These are phyloP conservation scores for Plantago rigida DNA, from an alignment of 305 asterid genomes.

Conservation along the genomic window DNA sequence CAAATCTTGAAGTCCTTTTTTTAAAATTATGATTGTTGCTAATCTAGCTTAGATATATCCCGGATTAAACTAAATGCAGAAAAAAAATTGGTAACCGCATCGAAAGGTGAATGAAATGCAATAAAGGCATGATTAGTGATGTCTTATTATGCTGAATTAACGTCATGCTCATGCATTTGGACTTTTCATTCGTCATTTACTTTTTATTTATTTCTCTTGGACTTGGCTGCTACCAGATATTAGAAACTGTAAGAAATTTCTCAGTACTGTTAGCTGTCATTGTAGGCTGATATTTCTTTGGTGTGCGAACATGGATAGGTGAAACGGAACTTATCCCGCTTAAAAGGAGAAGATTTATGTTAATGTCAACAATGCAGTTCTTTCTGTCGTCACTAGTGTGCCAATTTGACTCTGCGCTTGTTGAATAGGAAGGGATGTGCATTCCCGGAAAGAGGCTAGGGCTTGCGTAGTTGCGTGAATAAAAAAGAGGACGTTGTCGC, in stretches of 20 bases:
- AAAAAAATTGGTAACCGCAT: not conserved
- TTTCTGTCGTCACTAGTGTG: too few relatives aligned
- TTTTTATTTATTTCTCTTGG: not conserved
- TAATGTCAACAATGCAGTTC: not conserved
- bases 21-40: too few relatives aligned
- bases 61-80: not conserved
- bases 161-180: conserved; percentile 11
- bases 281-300: not conserved
- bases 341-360: not conserved
- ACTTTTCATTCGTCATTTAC: not conserved
- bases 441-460: not conserved
- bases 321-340: not conserved
- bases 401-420: too few relatives aligned
- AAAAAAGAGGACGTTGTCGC: conserved; percentile 22
- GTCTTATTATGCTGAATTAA: conserved; percentile 16
- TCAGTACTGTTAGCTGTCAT: too few relatives aligned
- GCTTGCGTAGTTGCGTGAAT: not conserved
- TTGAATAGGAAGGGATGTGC: too few relatives aligned
- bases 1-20: too few relatives aligned
- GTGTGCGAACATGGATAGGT: conserved; percentile 5
- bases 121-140: conserved; percentile 6
- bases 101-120: not conserved
- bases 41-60: not conserved
- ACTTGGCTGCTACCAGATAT: too few relatives aligned
- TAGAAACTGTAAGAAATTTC: too few relatives aligned